phyloP scores from a whole-genome alignment of 441 rosid species.

The Daphne laureola region DNA sequence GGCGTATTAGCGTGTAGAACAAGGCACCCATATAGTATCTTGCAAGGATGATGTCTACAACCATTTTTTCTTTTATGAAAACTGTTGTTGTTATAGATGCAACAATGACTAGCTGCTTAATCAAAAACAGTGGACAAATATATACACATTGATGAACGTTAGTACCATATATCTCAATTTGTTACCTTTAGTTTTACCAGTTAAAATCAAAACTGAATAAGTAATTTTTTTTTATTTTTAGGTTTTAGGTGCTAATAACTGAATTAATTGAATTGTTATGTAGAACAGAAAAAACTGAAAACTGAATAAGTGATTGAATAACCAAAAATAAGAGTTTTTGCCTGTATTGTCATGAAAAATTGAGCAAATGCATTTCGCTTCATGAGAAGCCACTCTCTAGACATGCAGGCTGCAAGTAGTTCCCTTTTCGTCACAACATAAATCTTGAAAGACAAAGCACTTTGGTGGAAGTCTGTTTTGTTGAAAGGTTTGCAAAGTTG shows the following conservation, averaged over 20 bases:
- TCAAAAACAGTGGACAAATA: neutral
- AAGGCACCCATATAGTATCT: constrained; percentile 52
- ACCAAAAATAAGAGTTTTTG: no score
- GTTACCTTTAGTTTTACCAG: no score
- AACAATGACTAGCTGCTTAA: constrained; percentile 38
- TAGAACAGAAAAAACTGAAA: no score
- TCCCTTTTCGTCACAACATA: constrained; percentile 40
- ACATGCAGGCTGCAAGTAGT: constrained; percentile 45
- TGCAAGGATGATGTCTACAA: constrained; percentile 29
- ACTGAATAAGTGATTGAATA: neutral
- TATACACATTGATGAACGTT: neutral
- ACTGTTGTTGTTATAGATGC: constrained; percentile 52
- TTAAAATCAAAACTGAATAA: neutral
- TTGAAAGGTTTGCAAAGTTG: constrained; percentile 33
- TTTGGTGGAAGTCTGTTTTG: constrained; percentile 16
- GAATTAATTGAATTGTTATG: no score
- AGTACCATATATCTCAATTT: neutral
- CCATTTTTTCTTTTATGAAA: constrained; percentile 34
- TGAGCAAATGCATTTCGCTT: constrained; percentile 40
- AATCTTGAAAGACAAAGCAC: constrained; percentile 28
- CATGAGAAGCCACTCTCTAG: constrained; percentile 55
- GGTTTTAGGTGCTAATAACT: no score
- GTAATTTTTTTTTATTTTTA: no score
- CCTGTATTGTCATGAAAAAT: constrained; percentile 45
- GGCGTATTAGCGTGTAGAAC: constrained; percentile 40